Evolutionary conservation across 345 rosid genomes (phyloP).

Genomic region (Excoecaria agallocha): DNA sequence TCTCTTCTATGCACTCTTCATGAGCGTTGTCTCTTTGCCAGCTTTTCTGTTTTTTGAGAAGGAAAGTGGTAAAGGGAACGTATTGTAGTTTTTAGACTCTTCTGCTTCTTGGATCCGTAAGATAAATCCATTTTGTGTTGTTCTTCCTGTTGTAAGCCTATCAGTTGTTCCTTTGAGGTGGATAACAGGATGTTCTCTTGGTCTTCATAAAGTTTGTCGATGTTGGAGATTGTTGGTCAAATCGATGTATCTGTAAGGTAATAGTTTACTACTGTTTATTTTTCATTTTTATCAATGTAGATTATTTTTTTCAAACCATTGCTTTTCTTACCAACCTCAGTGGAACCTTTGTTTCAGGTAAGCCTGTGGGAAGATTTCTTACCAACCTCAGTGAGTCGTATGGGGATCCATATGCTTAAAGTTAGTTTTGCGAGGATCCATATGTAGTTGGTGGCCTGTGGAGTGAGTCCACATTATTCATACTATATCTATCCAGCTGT

Average conservation of each 20-base stretch:
- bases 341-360: conserved; percentile 21
- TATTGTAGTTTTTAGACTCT: conserved; percentile 16
- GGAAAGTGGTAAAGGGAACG: conserved; percentile 56
- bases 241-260: conserved; percentile 35
- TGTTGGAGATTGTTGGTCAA: conserved; percentile 31
- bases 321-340: background rate
- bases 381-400: conserved; percentile 19
- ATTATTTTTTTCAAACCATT: background rate
- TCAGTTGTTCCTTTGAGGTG: conserved; percentile 17
- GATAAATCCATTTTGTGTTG: conserved; percentile 27
- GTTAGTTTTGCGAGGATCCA: no score
- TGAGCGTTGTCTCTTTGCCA: conserved; percentile 40
- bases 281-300: background rate
- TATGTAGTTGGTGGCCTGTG: no score
- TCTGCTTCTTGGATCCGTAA: conserved; percentile 30
- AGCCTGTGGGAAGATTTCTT: conserved; percentile 16
- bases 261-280: background rate
- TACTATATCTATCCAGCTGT: background rate
- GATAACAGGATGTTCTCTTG: background rate
- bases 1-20: conserved; percentile 9
- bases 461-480: background rate
- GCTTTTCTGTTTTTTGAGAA: conserved; percentile 59
- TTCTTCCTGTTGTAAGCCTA: conserved; percentile 21
- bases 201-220: conserved; percentile 8
- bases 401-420: no score